Evolutionary conservation across 768 basidiomycete species (phyloP), one percentile per base, ranked within the genome.

Genomic region (Leccinum broughii): DNA sequence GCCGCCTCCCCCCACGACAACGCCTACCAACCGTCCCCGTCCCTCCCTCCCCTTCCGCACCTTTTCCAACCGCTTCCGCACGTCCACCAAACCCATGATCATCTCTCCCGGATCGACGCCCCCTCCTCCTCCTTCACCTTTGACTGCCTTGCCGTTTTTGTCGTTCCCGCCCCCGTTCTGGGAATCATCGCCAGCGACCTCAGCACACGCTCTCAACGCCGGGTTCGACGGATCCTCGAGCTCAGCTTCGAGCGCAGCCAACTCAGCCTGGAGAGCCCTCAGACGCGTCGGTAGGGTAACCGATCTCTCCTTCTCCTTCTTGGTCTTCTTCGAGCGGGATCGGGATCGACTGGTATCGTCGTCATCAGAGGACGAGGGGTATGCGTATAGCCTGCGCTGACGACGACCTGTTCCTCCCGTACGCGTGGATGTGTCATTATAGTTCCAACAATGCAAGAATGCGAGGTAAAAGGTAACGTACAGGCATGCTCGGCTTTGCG

Each of bases 141-240:
- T 39, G 11, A 34, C 32, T 10, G 11, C 32, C 11, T 34, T 34
- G 9, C 32, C 32, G 32, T 35, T 35, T 11, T 34, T 34, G 32
- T 13, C 32, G 32, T 35, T 35, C 13, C 5, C 34, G 37, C 15
- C 6, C 7, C 8, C 39, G 39, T 41, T 17, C 14, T 30, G 28
- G 26, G 26, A 28, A 28, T 28, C 26, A 28, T 9, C 30, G 30
- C 30, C 30, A 34, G 1, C 32, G 4, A 9, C 30, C 39, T n/a
- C 39, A 9, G 17, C 83, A 28, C 80, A 76, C 58, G 87, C 87
- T 52, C 80, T 79, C 26, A 90, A 68, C 13, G 85, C 75, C 15
- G 88, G 88, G 69, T 89, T 92, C 3, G 90, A 83, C 10, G 90
- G 91, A 64, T 93, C 90, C 0, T 86, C 80, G n/a, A 95, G 78